Evolutionary conservation across 352 stramenopile genomes (phyloP).

Genomic region (Pythium biforme): DNA sequence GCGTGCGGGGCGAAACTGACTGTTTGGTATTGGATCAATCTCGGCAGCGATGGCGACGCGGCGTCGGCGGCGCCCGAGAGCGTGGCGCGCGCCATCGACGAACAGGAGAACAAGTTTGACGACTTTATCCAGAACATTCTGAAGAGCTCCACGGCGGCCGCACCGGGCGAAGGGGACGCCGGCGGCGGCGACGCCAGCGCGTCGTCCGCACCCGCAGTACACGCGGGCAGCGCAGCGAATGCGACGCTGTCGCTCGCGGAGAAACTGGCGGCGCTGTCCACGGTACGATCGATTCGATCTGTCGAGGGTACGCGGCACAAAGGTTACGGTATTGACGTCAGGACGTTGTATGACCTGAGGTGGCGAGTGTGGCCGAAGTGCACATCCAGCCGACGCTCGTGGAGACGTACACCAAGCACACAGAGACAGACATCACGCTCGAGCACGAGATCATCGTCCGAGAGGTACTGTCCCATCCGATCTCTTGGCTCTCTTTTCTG

Average conservation of each 20-base stretch:
- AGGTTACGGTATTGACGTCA: not conserved
- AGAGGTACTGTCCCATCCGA: too few relatives aligned
- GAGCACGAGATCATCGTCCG: conserved; percentile 73
- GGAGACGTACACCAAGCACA: conserved; percentile 85
- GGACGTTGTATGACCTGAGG: conserved; percentile 20
- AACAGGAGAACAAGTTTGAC: conserved; percentile 56
- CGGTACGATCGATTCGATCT: conserved; percentile 28
- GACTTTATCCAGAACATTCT: conserved; percentile 88
- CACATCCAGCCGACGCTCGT: conserved; percentile 79
- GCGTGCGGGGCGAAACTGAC: not conserved
- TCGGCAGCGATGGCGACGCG: conserved; percentile 45
- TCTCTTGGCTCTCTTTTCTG: not conserved
- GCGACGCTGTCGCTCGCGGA: conserved; percentile 61
- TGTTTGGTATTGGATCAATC: not conserved
- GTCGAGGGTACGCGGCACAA: not conserved
- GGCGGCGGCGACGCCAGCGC: not conserved
- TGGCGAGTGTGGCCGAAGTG: conserved; percentile 70
- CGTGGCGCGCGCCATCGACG: conserved; percentile 57
- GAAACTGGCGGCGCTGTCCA: conserved; percentile 76
- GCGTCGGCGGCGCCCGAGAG: conserved; percentile 37
- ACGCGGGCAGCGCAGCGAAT: not conserved
- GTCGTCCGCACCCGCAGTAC: not conserved
- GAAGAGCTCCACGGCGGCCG: conserved; percentile 41
- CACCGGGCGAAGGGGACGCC: conserved; percentile 11
- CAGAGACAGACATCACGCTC: conserved; percentile 79